These are phyloP conservation scores for Cladophialophora chaetospira DNA, from an alignment of 2,329 filamentous ascomycete species.

Conservation along the genomic window DNA sequence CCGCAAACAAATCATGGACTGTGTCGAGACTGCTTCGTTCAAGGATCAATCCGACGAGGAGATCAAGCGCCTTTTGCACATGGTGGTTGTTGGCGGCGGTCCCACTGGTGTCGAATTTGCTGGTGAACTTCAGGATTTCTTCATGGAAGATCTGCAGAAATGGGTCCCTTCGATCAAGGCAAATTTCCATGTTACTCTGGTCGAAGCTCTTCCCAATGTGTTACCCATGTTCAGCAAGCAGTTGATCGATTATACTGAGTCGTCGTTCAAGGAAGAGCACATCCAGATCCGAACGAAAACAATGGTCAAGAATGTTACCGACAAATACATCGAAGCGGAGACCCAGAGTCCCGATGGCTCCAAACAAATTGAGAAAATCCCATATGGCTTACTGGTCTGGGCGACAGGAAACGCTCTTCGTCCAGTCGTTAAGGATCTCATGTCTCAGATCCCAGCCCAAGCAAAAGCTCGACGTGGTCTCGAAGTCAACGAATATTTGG, in stretches of 20 bases:
- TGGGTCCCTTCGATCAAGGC: slow-evolving; percentile 94
- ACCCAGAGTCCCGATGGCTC: slow-evolving; percentile 77
- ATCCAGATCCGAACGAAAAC: slow-evolving; percentile 98
- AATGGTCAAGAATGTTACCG: slow-evolving; percentile 96
- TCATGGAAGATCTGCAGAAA: slow-evolving; percentile 96
- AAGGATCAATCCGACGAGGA: slow-evolving; percentile 90
- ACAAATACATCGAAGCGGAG: slow-evolving; percentile 90
- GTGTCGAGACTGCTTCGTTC: slow-evolving; percentile 96
- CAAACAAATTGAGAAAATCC: slow-evolving; percentile 79
- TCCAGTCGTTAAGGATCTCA: slow-evolving; percentile 85
- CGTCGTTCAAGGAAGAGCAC: slow-evolving; percentile 97
- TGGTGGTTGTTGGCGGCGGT: slow-evolving; percentile 93
- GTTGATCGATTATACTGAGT: slow-evolving; percentile 98
- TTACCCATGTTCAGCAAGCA: slow-evolving; percentile 99
- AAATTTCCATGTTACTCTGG: slow-evolving; percentile 95
- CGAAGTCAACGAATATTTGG: slow-evolving; percentile 96
- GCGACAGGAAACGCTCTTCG: slow-evolving; percentile 95
- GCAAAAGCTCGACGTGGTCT: slow-evolving; percentile 93
- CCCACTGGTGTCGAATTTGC: slow-evolving; percentile 98
- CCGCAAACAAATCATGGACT: slow-evolving; percentile 99
- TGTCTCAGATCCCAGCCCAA: slow-evolving; percentile 88
- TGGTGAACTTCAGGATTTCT: slow-evolving; percentile 97
- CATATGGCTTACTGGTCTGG: slow-evolving; percentile 96
- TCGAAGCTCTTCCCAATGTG: slow-evolving; percentile 94
- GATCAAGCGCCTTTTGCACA: slow-evolving; percentile 91